A percentile compares a stretch with the other conserved stretches of the same genome.
These are phyloP conservation scores for Podospora pseudopauciseta DNA, from an alignment of 495 filamentous ascomycete genomes.

Conservation along the genomic window DNA sequence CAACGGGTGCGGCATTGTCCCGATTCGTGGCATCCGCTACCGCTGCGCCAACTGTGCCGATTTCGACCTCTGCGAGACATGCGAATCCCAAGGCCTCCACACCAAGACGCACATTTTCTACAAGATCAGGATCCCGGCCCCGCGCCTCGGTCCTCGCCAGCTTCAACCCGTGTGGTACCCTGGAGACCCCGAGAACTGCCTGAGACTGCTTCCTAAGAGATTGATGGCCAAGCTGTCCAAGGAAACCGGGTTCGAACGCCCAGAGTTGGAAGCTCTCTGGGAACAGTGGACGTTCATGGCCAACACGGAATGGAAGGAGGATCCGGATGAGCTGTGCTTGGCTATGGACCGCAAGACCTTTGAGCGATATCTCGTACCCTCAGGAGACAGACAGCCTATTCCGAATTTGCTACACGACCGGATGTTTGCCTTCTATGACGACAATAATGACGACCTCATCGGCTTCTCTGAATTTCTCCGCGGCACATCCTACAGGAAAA, in stretches of 20 bases:
- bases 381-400: slow-evolving; percentile 68
- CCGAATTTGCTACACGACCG: slow-evolving; percentile 92
- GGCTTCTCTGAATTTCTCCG: slow-evolving; percentile 90
- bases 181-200: slow-evolving; percentile 66
- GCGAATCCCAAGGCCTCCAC: slow-evolving; percentile 80
- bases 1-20: slow-evolving; percentile 77
- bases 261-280: slow-evolving; percentile 87
- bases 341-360: slow-evolving; percentile 91
- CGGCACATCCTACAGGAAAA: slow-evolving; percentile 76
- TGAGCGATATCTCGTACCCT: slow-evolving; percentile 82
- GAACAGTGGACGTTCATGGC: slow-evolving; percentile 95
- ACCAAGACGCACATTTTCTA: slow-evolving; percentile 93
- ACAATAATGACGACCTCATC: slow-evolving; percentile 80
- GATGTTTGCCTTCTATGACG: slow-evolving; percentile 95
- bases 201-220: slow-evolving; percentile 58
- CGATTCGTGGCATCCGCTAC: slow-evolving; percentile 88
- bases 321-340: slow-evolving; percentile 69
- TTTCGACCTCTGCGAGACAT: slow-evolving; percentile 86
- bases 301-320: slow-evolving; percentile 76
- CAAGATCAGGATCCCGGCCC: slow-evolving; percentile 60
- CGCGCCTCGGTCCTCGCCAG: slow-evolving; percentile 50
- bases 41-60: slow-evolving; percentile 89
- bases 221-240: slow-evolving; percentile 62
- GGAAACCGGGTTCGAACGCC: slow-evolving; percentile 72
- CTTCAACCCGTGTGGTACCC: slow-evolving; percentile 84